Evolutionary conservation across 2,329 filamentous ascomycete species (phyloP), one percentile per base, ranked within the genome.

Genomic region (Colletotrichum sojae): DNA sequence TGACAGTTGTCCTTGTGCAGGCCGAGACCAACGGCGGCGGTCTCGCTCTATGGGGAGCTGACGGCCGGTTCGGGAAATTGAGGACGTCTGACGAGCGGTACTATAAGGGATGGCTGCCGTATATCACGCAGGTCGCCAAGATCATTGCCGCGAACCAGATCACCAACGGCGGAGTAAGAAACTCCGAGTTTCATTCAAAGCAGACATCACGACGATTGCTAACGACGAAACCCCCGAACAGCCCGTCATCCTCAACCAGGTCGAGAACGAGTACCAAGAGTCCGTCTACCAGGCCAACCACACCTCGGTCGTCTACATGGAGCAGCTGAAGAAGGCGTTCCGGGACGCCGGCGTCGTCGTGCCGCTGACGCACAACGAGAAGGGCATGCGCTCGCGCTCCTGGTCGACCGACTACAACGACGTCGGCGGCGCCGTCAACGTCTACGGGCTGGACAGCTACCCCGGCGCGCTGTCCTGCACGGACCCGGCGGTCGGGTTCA

Each of bases 91-190:
- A 84, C 25, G 77, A 78, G 46, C 79, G 78, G 2, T 85, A 85
- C 62, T 78, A 80, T 20, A 70, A 79, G 18, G 76, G 76, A 2
- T 88, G 84, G 84, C 78, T 65, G 40, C 66, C 66, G 9, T 68
- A 54, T 72, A 84, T 88, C 69, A 76, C 83, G 16, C 81, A 87
- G 27, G 83, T 92, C 65, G 86, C 85, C 25, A 83, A 84, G 25
- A 89, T 90, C 9, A 91, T 97, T 72, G 91, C 93, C 4, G 88
- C 90, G 61, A 90, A 89, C 1, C 93, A 96, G 74, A 95, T 97
- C 75, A 95, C 92, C 1, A 93, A 95, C 59, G 93, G 92, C 0
- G 94, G 94, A 0, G 66, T 68, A 39, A 9, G 54, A 59, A 78
- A 84, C 22, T 71, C 73, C 5, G 74, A 82, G 60, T 79, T 87